Evolutionary conservation across 352 stramenopile species (phyloP).

Genomic region (Phytophthora melonis): DNA sequence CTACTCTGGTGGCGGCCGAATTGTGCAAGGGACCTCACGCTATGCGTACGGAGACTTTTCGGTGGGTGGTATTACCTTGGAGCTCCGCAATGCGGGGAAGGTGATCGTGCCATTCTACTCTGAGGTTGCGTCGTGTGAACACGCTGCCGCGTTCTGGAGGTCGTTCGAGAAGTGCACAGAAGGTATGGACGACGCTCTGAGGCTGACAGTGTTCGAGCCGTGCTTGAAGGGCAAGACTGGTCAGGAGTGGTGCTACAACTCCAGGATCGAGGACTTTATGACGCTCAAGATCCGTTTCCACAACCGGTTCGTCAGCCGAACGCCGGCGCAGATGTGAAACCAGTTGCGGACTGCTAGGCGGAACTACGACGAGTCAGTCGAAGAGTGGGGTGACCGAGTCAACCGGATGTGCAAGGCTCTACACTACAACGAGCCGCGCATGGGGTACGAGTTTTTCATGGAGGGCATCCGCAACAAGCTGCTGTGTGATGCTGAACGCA

Average conservation of each 20-base stretch:
- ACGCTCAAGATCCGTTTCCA: constrained; percentile 5
- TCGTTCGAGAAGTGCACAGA: constrained; percentile 12
- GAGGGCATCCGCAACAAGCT: too few species aligned
- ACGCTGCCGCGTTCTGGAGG: constrained; percentile 2
- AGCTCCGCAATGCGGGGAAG: too few species aligned
- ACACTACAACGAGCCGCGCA: too few species aligned
- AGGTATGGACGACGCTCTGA: background rate
- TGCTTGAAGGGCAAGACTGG: constrained; percentile 1
- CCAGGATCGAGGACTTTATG: background rate
- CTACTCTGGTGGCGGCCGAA: too few species aligned
- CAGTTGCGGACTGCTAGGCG: background rate
- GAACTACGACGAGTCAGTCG: constrained; percentile 1
- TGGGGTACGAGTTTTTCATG: too few species aligned
- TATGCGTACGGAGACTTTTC: too few species aligned
- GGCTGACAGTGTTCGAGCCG: constrained; percentile 7
- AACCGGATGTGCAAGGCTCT: too few species aligned
- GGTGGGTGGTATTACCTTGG: too few species aligned
- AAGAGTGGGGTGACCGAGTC: constrained; percentile 6
- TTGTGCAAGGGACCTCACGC: too few species aligned
- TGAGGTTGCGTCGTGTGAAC: background rate
- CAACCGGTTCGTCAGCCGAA: constrained; percentile 19
- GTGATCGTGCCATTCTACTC: constrained; percentile 7
- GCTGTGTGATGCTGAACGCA: too few species aligned
- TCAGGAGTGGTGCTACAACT: constrained; percentile 6
- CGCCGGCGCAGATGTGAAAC: background rate